A percentile compares a stretch with the other conserved stretches of the same genome.
These are phyloP conservation scores for Microsporum ferrugineum DNA, from an alignment of 2,329 filamentous ascomycete genomes.

Conservation along the genomic window DNA sequence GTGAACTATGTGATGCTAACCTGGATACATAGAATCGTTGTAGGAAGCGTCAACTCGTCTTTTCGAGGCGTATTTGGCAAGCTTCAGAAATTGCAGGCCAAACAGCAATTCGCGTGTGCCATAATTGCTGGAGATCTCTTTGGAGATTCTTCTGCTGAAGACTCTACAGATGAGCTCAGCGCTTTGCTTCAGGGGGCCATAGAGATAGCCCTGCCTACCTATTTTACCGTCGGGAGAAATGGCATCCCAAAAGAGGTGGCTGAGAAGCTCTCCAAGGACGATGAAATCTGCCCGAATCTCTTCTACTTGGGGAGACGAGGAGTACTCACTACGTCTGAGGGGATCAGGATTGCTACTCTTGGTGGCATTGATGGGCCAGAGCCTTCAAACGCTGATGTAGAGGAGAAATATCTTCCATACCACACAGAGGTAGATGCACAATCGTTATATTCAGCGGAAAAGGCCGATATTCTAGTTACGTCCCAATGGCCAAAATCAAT, in stretches of 20 bases:
- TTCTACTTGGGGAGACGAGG: conserved; percentile 81
- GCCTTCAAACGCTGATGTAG: conserved; percentile 35
- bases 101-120: conserved; percentile 79
- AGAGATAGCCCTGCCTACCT: conserved; percentile 66
- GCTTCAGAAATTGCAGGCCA: conserved; percentile 65
- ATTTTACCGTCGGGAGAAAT: conserved; percentile 71
- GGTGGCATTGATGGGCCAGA: conserved; percentile 58
- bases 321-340: conserved; percentile 78
- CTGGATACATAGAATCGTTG: conserved; percentile 46
- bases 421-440: conserved; percentile 70
- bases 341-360: conserved; percentile 73
- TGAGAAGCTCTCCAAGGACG: conserved; percentile 60
- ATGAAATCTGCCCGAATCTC: conserved; percentile 75
- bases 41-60: conserved; percentile 73
- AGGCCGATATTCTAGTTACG: conserved; percentile 77
- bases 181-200: conserved; percentile 63
- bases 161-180: conserved; percentile 47
- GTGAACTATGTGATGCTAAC: neutral
- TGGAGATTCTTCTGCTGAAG: conserved; percentile 35
- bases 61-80: conserved; percentile 68
- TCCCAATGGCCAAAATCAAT: conserved; percentile 72
- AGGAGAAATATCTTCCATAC: conserved; percentile 59
- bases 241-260: conserved; percentile 60
- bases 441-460: conserved; percentile 55
- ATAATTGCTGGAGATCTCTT: conserved; percentile 81